Evolutionary conservation across 1,284 basidiomycete species (phyloP), one percentile per base, ranked within the genome.

Genomic region (Heterobasidion parviporum): DNA sequence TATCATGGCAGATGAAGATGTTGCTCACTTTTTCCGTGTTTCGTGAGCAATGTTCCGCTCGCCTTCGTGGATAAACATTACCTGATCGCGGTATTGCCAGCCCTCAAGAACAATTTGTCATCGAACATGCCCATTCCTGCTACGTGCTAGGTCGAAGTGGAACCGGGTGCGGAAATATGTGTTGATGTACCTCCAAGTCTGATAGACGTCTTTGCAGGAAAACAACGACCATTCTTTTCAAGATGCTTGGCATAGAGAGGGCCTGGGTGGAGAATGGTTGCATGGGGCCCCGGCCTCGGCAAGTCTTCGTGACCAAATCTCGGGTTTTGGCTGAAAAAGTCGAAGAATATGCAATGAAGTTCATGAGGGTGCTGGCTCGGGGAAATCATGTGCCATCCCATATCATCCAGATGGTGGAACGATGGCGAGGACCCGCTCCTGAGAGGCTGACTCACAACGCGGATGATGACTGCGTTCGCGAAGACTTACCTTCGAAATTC

Each of bases 81-180:
- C 26, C 26, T 50, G 12, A 47, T 41, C 38, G 32, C 16, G 26
- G 26, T 26, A 26, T 26, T 52, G 33, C 6, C 53, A 85, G 83
- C 0, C 64, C 73, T 0, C 67, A 75, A 36, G 84, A 87, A 61
- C 75, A 72, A 58, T 70, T 64, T 46, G 81, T 87, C 10, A 75
- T 85, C 10, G 77, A 84, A 48, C 74, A 84, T 60, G 67, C 67
- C 0, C 67, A 71, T 2, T 85, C 84, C 0, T 83, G 81, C 56
- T 86, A 82, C 63, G 84, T 87, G 14, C 63, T 87, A 2, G 86
- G 85, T 0, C 72, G 86, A 34, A 87, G 84, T 59, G 85, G 85
- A 5, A 87, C 85, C 0, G 83, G 85, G 83, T 83, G 4, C 26
- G 26, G 26, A 26, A 26, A 5, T 26, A 26, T 26, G 26, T 26